A percentile compares a stretch with the other conserved stretches of the same genome.
These are phyloP conservation scores for Penicillium fuscoglaucum DNA, from an alignment of 2,329 filamentous ascomycete genomes.

Conservation along the genomic window DNA sequence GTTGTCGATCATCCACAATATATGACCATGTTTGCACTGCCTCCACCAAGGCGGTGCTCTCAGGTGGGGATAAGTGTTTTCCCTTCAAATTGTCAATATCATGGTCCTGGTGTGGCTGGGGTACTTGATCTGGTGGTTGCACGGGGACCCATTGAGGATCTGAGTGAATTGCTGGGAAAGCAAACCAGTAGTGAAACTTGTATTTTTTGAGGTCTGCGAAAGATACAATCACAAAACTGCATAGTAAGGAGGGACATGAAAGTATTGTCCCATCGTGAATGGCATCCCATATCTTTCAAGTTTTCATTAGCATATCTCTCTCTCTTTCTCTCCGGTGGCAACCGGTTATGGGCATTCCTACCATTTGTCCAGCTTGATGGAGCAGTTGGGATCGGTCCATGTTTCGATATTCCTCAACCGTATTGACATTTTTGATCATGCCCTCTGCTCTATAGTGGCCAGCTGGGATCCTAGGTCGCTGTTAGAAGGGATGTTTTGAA, in stretches of 20 bases:
- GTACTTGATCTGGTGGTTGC: slow-evolving; percentile 21
- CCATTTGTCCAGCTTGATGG: slow-evolving; percentile 74
- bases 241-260: slow-evolving; percentile 85
- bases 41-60: slow-evolving; percentile 78
- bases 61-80: slow-evolving; percentile 59
- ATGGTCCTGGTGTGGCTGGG: slow-evolving; percentile 22
- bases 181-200: slow-evolving; percentile 97
- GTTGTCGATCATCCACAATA: slow-evolving; percentile 75
- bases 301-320: slow-evolving; percentile 15
- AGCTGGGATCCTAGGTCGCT: slow-evolving; percentile 58
- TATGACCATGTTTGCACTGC: slow-evolving; percentile 86
- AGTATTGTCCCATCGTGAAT: slow-evolving; percentile 97
- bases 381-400: slow-evolving; percentile 78
- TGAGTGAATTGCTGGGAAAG: slow-evolving; percentile 89
- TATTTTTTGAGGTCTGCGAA: slow-evolving; percentile 98
- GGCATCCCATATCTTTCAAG: slow-evolving; percentile 87
- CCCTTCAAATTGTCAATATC: slow-evolving; percentile 22
- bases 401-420: slow-evolving; percentile 86
- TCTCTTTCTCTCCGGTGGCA: no score
- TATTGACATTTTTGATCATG: slow-evolving; percentile 94
- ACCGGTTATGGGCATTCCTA: slow-evolving; percentile 42
- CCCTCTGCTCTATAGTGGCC: slow-evolving; percentile 82
- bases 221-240: slow-evolving; percentile 84
- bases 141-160: slow-evolving; percentile 75
- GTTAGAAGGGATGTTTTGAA: slow-evolving; percentile 5